Conservation (phyloP, 306 rosid genomes). For the Arachis hypogaea region DNA sequence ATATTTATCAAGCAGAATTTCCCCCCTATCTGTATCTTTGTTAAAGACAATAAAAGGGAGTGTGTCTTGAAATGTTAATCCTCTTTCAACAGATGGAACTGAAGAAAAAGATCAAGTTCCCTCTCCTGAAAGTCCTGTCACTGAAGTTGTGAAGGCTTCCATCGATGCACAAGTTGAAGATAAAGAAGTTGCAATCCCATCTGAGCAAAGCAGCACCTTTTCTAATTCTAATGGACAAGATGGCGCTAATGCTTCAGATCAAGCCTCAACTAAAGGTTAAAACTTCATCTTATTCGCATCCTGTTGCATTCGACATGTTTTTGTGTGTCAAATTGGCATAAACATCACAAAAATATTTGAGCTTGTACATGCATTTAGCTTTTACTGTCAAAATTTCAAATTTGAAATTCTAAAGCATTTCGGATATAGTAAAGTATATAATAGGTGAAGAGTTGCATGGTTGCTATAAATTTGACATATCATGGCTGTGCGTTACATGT, state of each 20-base stretch:
- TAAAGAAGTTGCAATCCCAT: slow-evolving; percentile 30
- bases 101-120: slow-evolving; percentile 39
- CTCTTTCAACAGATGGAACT: slow-evolving; percentile 39
- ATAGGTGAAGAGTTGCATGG: not conserved
- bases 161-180: slow-evolving; percentile 40
- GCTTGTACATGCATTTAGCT: slow-evolving; percentile 12
- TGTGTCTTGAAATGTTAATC: slow-evolving; percentile 32
- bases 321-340: slow-evolving; percentile 23
- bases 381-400: slow-evolving; percentile 5
- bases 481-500: not conserved
- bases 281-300: slow-evolving; percentile 32
- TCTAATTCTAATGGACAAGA: slow-evolving; percentile 39
- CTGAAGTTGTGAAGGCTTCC: slow-evolving; percentile 36
- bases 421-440: slow-evolving; percentile 16
- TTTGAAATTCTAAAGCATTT: not conserved
- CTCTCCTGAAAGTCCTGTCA: slow-evolving; percentile 35
- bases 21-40: not conserved
- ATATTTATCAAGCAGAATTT: not conserved
- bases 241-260: slow-evolving; percentile 39
- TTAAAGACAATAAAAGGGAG: not conserved
- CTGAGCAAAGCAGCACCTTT: slow-evolving; percentile 15
- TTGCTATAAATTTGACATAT: not conserved
- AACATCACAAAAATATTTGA: slow-evolving; percentile 8
- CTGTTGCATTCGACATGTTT: slow-evolving; percentile 14
- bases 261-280: slow-evolving; percentile 44